phyloP scores from a whole-genome alignment of 1,284 basidiomycete genomes.

The Boletus albobrunnescens region DNA sequence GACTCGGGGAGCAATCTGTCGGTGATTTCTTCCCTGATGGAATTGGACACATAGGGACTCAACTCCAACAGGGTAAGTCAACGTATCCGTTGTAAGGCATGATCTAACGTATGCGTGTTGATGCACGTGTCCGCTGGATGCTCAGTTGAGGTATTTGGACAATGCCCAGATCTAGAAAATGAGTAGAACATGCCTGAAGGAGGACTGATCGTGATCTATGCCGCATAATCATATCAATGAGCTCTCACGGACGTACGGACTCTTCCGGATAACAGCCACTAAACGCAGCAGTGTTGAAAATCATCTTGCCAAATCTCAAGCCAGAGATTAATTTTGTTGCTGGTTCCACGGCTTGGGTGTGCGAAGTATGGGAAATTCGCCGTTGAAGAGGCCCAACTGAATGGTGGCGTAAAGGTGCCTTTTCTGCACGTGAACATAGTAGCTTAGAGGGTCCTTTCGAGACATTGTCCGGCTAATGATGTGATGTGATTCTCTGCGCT shows the following conservation, averaged over 20 bases:
- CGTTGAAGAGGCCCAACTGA: constrained; percentile 2
- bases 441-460: constrained; percentile 4
- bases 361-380: constrained; percentile 5
- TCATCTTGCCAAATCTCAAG: constrained; percentile 26
- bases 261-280: constrained; percentile 20
- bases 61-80: constrained; percentile 8
- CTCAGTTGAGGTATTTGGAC: constrained; percentile 17
- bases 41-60: constrained; percentile 14
- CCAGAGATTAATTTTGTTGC: constrained; percentile 17
- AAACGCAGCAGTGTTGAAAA: constrained; percentile 22
- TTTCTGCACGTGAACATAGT: not conserved
- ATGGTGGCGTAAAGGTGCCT: constrained; percentile 3
- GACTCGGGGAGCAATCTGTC: constrained; percentile 17
- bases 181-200: constrained; percentile 23
- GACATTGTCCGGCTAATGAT: constrained; percentile 1
- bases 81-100: constrained; percentile 5
- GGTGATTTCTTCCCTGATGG: constrained; percentile 22
- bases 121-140: constrained; percentile 26
- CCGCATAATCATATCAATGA: constrained; percentile 24
- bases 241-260: constrained; percentile 30
- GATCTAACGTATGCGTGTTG: constrained; percentile 15
- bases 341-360: constrained; percentile 19
- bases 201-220: constrained; percentile 26
- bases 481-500: constrained; percentile 1
- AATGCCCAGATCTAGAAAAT: constrained; percentile 24